phyloP scores from a whole-genome alignment of 345 rosid genomes.

The Eucalyptus curtisii region DNA sequence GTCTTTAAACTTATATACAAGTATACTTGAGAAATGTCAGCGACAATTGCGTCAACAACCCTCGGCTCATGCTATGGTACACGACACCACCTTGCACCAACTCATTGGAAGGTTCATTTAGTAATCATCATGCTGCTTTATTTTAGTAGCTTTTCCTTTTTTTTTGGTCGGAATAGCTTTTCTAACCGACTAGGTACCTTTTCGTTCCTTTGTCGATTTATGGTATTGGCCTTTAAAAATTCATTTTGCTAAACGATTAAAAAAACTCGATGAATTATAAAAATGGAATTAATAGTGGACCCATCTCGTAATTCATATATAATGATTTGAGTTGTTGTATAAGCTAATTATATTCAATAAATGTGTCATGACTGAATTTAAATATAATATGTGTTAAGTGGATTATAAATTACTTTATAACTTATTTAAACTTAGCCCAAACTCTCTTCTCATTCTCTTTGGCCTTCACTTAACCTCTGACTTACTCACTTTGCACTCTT shows the following conservation, averaged over 20 bases:
- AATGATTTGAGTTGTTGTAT: background rate
- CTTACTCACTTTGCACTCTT: rapidly evolving
- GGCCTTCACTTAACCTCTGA: too few relatives aligned
- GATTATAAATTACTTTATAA: too few relatives aligned
- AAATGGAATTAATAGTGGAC: background rate
- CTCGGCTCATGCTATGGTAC: too few relatives aligned
- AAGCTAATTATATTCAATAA: too few relatives aligned
- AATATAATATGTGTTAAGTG: too few relatives aligned
- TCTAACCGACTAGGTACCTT: background rate
- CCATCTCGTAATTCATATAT: background rate
- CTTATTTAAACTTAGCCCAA: background rate
- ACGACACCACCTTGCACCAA: too few relatives aligned
- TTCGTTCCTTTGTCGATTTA: background rate
- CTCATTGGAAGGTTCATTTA: background rate
- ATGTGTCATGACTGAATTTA: too few relatives aligned
- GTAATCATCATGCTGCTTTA: background rate
- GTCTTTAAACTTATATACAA: background rate
- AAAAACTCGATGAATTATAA: background rate
- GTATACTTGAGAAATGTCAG: background rate
- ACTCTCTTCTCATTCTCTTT: too few relatives aligned
- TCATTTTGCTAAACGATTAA: background rate
- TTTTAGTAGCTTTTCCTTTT: background rate
- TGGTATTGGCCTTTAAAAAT: background rate
- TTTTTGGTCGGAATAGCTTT: too few relatives aligned
- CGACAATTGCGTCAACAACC: rapidly evolving